Evolutionary conservation across 1,284 basidiomycete genomes (phyloP), one percentile per base, ranked within the genome.

Genomic region (Mycosarcoma mackinlayi): DNA sequence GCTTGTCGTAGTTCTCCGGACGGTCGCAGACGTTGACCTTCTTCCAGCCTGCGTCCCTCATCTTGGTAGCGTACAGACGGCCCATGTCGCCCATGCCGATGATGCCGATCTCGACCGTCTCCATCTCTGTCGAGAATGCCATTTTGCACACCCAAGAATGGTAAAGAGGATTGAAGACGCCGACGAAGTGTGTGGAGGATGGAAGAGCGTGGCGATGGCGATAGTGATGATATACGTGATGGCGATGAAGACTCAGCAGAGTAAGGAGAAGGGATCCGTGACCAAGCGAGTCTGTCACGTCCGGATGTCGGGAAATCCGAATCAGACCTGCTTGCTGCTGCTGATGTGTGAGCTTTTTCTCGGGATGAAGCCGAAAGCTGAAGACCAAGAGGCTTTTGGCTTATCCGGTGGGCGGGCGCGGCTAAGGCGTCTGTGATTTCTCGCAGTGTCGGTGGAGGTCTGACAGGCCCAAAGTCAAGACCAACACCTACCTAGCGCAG

Each of bases 1-100:
- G 85, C 9, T 85, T 77, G 4, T 91, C 90, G 75, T 87, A 94
- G 68, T 89, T 90, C 48, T 89, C 88, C 1, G 93, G 91, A 9
- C 89, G 84, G 84, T 98, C 95, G 82, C 95, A 98, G 7, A 98
- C 93, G 81, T 92, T 88, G 48, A 98, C 93, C 93, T 69, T 59
- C 51, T 89, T 91, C 85, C 90, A 93, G 1, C 93, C 94, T 3
- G 90, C 92, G 9, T 86, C 85, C 8, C 88, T 87, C 31, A 98
- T 85, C 37, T 86, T 84, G 34, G 87, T 87, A 0, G 94, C 93
- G 83, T 98, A 98, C 90, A 98, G 92, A 74, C 86, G 86, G 4
- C 95, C 95, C 95, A 98, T 98, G 63, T 93, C 83, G 30, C 83
- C 84, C 83, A 84, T 84, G 7, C 84, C 84, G 41, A 85, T 85